These are phyloP conservation scores for Pulicaria dysenterica DNA, from an alignment of 129 eudicot genomes.

Conservation along the genomic window DNA sequence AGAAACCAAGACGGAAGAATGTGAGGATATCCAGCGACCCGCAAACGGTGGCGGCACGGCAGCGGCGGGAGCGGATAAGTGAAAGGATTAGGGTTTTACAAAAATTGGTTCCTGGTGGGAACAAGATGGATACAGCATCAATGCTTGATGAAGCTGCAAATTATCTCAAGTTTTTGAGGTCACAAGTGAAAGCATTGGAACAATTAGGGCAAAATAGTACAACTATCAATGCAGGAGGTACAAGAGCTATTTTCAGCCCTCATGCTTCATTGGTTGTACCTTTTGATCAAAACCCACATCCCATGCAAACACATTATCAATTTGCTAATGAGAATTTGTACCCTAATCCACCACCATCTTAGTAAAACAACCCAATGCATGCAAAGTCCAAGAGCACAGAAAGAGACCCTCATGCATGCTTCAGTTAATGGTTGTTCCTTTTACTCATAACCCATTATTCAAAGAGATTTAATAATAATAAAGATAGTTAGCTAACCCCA, in stretches of 20 bases:
- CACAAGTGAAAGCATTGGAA: slow-evolving; percentile 86
- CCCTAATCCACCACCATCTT: slow-evolving; percentile 38
- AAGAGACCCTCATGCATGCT: slow-evolving; percentile 1
- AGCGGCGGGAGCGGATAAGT: slow-evolving; percentile 84
- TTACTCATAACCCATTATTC: slow-evolving; percentile 37
- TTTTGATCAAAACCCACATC: slow-evolving; percentile 44
- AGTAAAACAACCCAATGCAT: slow-evolving; percentile 17
- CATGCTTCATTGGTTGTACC: slow-evolving; percentile 40
- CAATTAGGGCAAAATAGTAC: slow-evolving; percentile 50
- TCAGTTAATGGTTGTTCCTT: slow-evolving; percentile 35
- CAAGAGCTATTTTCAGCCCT: slow-evolving; percentile 13
- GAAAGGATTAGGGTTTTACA: slow-evolving; percentile 94
- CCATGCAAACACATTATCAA: slow-evolving; percentile 56
- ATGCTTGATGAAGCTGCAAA: slow-evolving; percentile 99
- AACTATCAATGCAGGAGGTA: slow-evolving; percentile 34
- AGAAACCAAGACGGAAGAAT: slow-evolving; percentile 84
- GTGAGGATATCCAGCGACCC: slow-evolving; percentile 83
- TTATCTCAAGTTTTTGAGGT: slow-evolving; percentile 84
- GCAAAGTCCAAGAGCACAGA: not conserved
- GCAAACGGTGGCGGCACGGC: slow-evolving; percentile 95
- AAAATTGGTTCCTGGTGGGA: slow-evolving; percentile 88
- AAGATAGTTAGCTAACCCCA: slow-evolving; percentile 34
- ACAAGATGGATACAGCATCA: slow-evolving; percentile 95
- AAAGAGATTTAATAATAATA: slow-evolving; percentile 11
- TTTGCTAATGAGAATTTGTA: slow-evolving; percentile 46